These are phyloP conservation scores for Entophlyctis luteolus DNA, from an alignment of 192 early-diverging fungal species.

Conservation along the genomic window DNA sequence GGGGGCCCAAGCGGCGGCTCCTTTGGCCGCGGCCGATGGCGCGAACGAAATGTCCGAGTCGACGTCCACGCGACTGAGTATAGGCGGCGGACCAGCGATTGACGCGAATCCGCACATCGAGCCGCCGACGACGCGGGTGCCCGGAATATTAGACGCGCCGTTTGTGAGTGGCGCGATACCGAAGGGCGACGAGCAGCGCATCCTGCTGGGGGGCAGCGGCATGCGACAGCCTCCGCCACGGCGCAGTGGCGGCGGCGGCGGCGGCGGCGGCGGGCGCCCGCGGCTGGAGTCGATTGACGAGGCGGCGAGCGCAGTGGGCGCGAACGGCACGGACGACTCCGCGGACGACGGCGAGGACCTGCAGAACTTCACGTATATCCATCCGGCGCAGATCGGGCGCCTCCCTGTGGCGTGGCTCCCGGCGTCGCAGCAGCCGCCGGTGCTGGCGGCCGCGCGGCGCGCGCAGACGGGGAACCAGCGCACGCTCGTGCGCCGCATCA, in stretches of 20 bases:
- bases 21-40: neutral
- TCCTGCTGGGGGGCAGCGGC: neutral
- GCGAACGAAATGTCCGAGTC: neutral
- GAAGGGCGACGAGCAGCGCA: slow-evolving; percentile 39
- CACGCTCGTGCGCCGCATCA: slow-evolving; percentile 29
- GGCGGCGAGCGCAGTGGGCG: too few species aligned
- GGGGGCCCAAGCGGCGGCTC: neutral
- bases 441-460: slow-evolving; percentile 30
- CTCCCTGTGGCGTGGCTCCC: slow-evolving; percentile 47
- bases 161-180: slow-evolving; percentile 34
- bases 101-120: slow-evolving; percentile 37
- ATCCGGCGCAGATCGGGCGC: slow-evolving; percentile 51
- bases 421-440: slow-evolving; percentile 23
- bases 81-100: neutral
- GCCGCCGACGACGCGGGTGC: slow-evolving; percentile 48
- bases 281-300: too few species aligned
- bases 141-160: slow-evolving; percentile 48
- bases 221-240: too few species aligned
- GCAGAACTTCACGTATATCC: slow-evolving; percentile 47
- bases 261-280: too few species aligned
- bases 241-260: neutral
- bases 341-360: slow-evolving; percentile 42
- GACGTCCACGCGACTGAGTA: too few species aligned
- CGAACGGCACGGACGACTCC: too few species aligned
- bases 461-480: slow-evolving; percentile 31